Conservation (phyloP, 1,139 yeast species). For the Suhomyces yuchorum region DNA sequence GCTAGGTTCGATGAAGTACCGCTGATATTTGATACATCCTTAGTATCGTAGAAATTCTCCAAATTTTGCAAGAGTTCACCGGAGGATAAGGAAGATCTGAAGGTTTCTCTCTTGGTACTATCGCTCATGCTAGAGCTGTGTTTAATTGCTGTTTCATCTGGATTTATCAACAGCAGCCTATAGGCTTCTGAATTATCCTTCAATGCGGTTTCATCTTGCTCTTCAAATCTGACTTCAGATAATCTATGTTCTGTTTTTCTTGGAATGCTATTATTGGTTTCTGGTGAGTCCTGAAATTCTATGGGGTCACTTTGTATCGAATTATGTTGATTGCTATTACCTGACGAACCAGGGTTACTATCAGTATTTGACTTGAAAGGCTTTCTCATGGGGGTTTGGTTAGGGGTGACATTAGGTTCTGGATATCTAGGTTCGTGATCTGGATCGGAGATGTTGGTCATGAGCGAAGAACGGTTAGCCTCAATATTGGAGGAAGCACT, state of each 20-base stretch:
- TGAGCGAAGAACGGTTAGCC: slow-evolving; percentile 19
- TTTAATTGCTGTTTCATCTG: slow-evolving; percentile 20
- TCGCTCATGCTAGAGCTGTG: slow-evolving; percentile 4
- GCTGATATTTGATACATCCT: neutral
- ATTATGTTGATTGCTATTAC: slow-evolving; percentile 6
- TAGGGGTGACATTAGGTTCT: slow-evolving; percentile 23
- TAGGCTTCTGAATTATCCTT: slow-evolving; percentile 5
- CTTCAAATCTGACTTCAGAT: slow-evolving; percentile 1
- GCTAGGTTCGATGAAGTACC: slow-evolving; percentile 3
- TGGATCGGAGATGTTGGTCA: slow-evolving; percentile 18
- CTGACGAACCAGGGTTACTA: slow-evolving; percentile 3
- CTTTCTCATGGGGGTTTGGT: slow-evolving; percentile 19
- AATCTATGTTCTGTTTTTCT: slow-evolving; percentile 3
- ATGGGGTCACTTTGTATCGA: slow-evolving; percentile 12
- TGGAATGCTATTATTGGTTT: neutral
- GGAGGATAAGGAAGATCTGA: slow-evolving; percentile 34
- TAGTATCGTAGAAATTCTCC: slow-evolving; percentile 18
- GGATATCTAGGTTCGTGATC: slow-evolving; percentile 22
- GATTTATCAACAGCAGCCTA: slow-evolving; percentile 17
- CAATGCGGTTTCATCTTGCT: slow-evolving; percentile 12
- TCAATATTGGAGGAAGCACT: slow-evolving; percentile 25
- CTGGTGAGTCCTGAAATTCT: slow-evolving; percentile 8
- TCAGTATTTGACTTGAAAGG: slow-evolving; percentile 2
- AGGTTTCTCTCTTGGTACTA: slow-evolving; percentile 17
- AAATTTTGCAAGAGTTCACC: slow-evolving; percentile 40